Evolutionary conservation across 495 filamentous ascomycete genomes (phyloP).

Genomic region (Venustampulla echinocandica): DNA sequence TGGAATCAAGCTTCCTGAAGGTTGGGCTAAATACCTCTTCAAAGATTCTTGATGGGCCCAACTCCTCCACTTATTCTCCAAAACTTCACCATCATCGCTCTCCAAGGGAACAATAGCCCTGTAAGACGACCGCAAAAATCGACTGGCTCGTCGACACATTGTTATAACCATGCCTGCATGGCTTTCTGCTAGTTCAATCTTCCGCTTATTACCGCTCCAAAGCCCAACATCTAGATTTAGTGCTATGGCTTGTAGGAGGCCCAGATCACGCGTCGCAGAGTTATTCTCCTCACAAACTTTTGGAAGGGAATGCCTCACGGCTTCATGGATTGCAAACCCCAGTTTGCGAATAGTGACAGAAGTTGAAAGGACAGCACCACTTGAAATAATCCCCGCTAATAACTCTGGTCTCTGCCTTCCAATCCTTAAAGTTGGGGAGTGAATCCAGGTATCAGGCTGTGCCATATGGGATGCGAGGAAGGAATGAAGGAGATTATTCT

Average conservation of each 20-base stretch:
- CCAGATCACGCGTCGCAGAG: slow-evolving; percentile 41
- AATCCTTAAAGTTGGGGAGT: slow-evolving; percentile 45
- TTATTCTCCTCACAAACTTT: slow-evolving; percentile 32
- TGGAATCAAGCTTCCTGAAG: slow-evolving; percentile 32
- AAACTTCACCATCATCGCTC: not conserved
- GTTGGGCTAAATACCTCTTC: slow-evolving; percentile 21
- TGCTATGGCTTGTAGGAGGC: slow-evolving; percentile 46
- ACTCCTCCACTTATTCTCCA: not conserved
- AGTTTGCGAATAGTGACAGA: slow-evolving; percentile 51
- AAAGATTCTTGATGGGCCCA: not conserved
- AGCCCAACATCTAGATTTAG: slow-evolving; percentile 50
- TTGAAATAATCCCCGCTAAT: slow-evolving; percentile 43
- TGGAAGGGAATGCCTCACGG: slow-evolving; percentile 42
- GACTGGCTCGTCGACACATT: slow-evolving; percentile 28
- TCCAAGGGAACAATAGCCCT: not conserved
- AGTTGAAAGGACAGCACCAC: slow-evolving; percentile 46
- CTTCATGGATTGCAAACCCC: slow-evolving; percentile 54
- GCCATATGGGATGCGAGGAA: slow-evolving; percentile 45
- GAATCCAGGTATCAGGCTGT: slow-evolving; percentile 46
- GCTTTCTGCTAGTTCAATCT: slow-evolving; percentile 61
- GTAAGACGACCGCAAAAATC: slow-evolving; percentile 5
- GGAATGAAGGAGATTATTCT: slow-evolving; percentile 53
- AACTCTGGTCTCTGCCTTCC: slow-evolving; percentile 46
- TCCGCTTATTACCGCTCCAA: slow-evolving; percentile 60
- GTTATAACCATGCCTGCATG: slow-evolving; percentile 43